These are phyloP conservation scores for Calocera viscosa DNA, from an alignment of 768 basidiomycete species.

Conservation along the genomic window DNA sequence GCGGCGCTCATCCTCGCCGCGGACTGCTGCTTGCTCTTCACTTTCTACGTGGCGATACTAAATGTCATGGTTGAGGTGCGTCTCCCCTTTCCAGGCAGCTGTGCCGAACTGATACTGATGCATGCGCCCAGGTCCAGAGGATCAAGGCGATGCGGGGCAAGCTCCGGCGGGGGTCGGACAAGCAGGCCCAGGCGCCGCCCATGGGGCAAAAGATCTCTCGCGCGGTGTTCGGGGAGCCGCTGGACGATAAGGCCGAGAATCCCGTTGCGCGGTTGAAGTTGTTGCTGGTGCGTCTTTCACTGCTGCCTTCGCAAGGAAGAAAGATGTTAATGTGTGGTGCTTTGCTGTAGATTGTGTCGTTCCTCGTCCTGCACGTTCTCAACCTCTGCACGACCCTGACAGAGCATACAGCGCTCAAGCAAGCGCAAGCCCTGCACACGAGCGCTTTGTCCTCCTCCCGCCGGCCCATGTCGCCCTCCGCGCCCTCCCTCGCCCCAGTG, in stretches of 20 bases:
- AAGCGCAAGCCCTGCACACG: slow-evolving; percentile 29
- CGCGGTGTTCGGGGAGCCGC: slow-evolving; percentile 6
- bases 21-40: slow-evolving; percentile 80
- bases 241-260: slow-evolving; percentile 39
- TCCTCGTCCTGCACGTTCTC: slow-evolving; percentile 79
- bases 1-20: slow-evolving; percentile 77
- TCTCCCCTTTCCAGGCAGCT: neutral
- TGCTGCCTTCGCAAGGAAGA: neutral
- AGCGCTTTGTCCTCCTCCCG: slow-evolving; percentile 8
- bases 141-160: slow-evolving; percentile 35
- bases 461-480: slow-evolving; percentile 19
- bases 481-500: slow-evolving; percentile 11
- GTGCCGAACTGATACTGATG: too few species aligned
- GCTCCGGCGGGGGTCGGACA: slow-evolving; percentile 21
- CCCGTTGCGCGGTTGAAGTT: slow-evolving; percentile 83
- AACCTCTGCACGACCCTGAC: slow-evolving; percentile 89
- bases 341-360: slow-evolving; percentile 58
- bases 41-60: slow-evolving; percentile 78
- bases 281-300: slow-evolving; percentile 45
- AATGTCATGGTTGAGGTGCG: slow-evolving; percentile 90
- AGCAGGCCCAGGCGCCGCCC: slow-evolving; percentile 9
- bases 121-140: slow-evolving; percentile 33
- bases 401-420: slow-evolving; percentile 43
- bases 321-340: neutral
- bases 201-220: slow-evolving; percentile 5